Conservation (phyloP, 257 asterid species). For the Nicotiana attenuata region DNA sequence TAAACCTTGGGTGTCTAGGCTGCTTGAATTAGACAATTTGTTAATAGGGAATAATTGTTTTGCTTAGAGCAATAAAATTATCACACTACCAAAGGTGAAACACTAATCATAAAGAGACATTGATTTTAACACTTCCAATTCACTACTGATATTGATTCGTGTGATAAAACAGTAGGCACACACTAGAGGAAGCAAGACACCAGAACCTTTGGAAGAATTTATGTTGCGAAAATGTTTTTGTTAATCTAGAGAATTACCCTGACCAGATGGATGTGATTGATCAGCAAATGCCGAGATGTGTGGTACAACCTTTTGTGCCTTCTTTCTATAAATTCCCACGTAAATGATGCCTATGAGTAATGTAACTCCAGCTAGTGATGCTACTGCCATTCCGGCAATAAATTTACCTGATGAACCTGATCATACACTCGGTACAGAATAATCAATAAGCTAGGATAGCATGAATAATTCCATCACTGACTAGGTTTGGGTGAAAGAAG, state of each 20-base stretch:
- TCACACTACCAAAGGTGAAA: neutral
- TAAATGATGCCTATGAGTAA: slow-evolving; percentile 46
- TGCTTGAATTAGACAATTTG: neutral
- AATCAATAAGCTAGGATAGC: slow-evolving; percentile 15
- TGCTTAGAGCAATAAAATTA: neutral
- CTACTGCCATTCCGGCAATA: slow-evolving; percentile 62
- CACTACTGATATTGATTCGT: slow-evolving; percentile 8
- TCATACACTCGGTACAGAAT: slow-evolving; percentile 4
- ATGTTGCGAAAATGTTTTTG: neutral
- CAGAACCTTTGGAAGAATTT: neutral
- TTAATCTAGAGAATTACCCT: slow-evolving; percentile 13
- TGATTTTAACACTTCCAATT: neutral
- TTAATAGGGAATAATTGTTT: neutral
- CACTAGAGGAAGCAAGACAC: neutral
- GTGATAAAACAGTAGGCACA: neutral
- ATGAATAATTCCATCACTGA: slow-evolving; percentile 2
- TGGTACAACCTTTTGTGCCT: slow-evolving; percentile 30
- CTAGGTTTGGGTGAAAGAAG: slow-evolving; percentile 9
- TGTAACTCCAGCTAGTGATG: slow-evolving; percentile 31
- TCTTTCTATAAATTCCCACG: slow-evolving; percentile 40
- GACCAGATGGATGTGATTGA: slow-evolving; percentile 28
- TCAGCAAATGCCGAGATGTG: slow-evolving; percentile 35
- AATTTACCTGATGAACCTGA: slow-evolving; percentile 73
- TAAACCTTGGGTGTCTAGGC: neutral
- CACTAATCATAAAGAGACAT: neutral